Percentiles rank a stretch among this genome's conserved stretches.
These are phyloP conservation scores for Globisporangium lucens DNA, from an alignment of 352 stramenopile genomes.

Conservation along the genomic window DNA sequence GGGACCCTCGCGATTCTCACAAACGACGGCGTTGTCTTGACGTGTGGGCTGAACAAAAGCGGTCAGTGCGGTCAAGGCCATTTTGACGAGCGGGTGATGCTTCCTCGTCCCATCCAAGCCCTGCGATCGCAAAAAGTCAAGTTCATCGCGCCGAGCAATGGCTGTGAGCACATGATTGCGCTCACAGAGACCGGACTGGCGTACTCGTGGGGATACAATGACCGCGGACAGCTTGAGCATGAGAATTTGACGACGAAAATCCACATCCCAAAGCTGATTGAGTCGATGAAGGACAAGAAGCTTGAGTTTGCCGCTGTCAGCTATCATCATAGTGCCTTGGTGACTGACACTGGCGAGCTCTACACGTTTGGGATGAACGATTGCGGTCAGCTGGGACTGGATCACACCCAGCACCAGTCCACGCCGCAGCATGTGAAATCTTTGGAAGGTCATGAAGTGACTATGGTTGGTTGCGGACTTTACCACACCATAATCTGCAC, in stretches of 20 bases:
- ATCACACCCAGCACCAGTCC: slow-evolving; percentile 76
- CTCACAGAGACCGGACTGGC: slow-evolving; percentile 75
- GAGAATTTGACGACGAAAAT: slow-evolving; percentile 85
- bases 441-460: slow-evolving; percentile 66
- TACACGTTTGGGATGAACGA: slow-evolving; percentile 91
- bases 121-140: slow-evolving; percentile 77
- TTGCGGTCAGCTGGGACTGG: slow-evolving; percentile 79
- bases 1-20: slow-evolving; percentile 81
- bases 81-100: slow-evolving; percentile 86
- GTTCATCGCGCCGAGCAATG: slow-evolving; percentile 84
- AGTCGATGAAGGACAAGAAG: slow-evolving; percentile 83
- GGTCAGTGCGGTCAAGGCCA: slow-evolving; percentile 85
- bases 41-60: slow-evolving; percentile 86
- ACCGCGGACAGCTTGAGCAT: slow-evolving; percentile 82
- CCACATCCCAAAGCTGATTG: slow-evolving; percentile 79
- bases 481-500: slow-evolving; percentile 86
- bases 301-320: slow-evolving; percentile 76
- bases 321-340: slow-evolving; percentile 82
- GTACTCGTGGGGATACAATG: slow-evolving; percentile 89
- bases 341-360: slow-evolving; percentile 70
- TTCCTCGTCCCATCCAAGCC: slow-evolving; percentile 72
- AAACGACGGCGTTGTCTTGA: slow-evolving; percentile 76
- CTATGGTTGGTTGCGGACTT: slow-evolving; percentile 76
- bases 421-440: slow-evolving; percentile 73
- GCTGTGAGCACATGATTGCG: slow-evolving; percentile 87